Conservation (phyloP, 2,329 filamentous ascomycete genomes). For the Fusarium subtropicale region DNA sequence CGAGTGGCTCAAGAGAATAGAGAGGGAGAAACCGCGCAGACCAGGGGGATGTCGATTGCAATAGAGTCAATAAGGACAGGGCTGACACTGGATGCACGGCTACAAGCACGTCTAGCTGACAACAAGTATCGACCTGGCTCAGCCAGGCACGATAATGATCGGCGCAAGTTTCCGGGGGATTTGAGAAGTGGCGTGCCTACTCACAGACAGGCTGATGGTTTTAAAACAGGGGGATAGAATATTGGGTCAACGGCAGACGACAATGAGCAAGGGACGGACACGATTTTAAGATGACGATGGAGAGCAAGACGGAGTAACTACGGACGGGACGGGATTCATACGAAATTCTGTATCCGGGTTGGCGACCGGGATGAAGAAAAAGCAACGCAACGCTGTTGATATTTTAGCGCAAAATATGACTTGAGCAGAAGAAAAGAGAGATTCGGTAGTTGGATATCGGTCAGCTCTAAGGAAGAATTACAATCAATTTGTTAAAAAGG, state of each 20-base stretch:
- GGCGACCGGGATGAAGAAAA: slow-evolving; percentile 30
- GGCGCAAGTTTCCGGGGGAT: slow-evolving; percentile 44
- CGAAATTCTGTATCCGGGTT: slow-evolving; percentile 15
- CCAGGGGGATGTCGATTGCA: slow-evolving; percentile 30
- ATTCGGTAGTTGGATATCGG: slow-evolving; percentile 14
- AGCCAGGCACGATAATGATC: slow-evolving; percentile 47
- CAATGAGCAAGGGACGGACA: slow-evolving; percentile 23
- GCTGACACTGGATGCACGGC: slow-evolving; percentile 48
- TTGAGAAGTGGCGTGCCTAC: slow-evolving; percentile 44
- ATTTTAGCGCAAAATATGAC: slow-evolving; percentile 8
- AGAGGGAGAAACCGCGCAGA: slow-evolving; percentile 34
- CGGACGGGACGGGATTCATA: slow-evolving; percentile 28
- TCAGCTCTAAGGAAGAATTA: slow-evolving; percentile 4
- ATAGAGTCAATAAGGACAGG: slow-evolving; percentile 41
- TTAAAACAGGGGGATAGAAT: slow-evolving; percentile 31
- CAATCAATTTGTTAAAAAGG: slow-evolving; percentile 27
- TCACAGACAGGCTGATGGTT: slow-evolving; percentile 34
- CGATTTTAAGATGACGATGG: slow-evolving; percentile 42
- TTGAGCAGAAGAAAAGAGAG: slow-evolving; percentile 7
- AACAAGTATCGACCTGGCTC: slow-evolving; percentile 42
- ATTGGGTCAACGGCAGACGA: slow-evolving; percentile 25
- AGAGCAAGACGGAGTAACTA: slow-evolving; percentile 24
- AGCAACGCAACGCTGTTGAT: slow-evolving; percentile 1
- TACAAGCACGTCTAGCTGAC: slow-evolving; percentile 41
- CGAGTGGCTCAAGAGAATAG: slow-evolving; percentile 27